These are phyloP conservation scores for Orychophragmus violaceus DNA, from an alignment of 345 rosid species.

Conservation along the genomic window DNA sequence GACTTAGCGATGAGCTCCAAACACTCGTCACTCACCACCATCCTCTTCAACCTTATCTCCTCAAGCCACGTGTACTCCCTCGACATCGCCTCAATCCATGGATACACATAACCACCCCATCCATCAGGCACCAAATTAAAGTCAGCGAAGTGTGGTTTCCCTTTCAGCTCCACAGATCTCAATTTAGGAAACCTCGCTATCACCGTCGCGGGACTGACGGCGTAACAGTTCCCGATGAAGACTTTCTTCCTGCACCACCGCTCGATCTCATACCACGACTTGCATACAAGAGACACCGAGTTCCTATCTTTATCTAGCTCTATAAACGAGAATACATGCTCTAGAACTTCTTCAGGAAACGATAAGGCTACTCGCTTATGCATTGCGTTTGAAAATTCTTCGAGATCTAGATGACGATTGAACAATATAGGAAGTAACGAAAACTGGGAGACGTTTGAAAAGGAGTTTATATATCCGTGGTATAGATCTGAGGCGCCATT, in stretches of 20 bases:
- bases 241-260: slow-evolving; percentile 66
- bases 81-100: slow-evolving; percentile 69
- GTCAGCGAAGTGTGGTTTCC: slow-evolving; percentile 97
- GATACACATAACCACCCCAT: slow-evolving; percentile 79
- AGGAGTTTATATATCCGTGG: background rate
- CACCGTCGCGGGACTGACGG: slow-evolving; percentile 60
- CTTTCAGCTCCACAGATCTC: slow-evolving; percentile 81
- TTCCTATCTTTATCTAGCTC: slow-evolving; percentile 61
- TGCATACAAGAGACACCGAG: slow-evolving; percentile 77
- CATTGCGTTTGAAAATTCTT: background rate
- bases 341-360: slow-evolving; percentile 88
- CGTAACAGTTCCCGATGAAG: slow-evolving; percentile 90
- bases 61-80: slow-evolving; percentile 60
- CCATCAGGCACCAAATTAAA: slow-evolving; percentile 84
- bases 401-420: slow-evolving; percentile 14
- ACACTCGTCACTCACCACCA: slow-evolving; percentile 79
- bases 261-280: slow-evolving; percentile 89
- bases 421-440: too few species aligned
- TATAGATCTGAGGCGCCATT: slow-evolving; percentile 51
- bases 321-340: slow-evolving; percentile 79
- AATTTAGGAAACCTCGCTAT: slow-evolving; percentile 68
- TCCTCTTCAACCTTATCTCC: slow-evolving; percentile 80
- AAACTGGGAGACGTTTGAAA: background rate
- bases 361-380: slow-evolving; percentile 39
- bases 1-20: slow-evolving; percentile 76